Base-by-base conservation (phyloP, 345 rosid genomes). In the Psidium guajava region DNA sequence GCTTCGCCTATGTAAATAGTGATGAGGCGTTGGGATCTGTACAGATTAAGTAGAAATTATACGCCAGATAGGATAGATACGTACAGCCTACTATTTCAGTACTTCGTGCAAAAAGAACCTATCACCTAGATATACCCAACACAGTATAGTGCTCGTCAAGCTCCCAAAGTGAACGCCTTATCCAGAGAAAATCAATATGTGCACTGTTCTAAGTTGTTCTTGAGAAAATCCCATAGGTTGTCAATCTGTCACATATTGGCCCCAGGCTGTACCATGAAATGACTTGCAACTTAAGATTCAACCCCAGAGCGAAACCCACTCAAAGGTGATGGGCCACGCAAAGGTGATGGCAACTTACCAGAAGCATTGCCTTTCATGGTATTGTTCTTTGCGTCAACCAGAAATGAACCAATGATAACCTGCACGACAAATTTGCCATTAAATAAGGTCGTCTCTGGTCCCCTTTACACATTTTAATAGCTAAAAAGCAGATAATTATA, bases 381-480 rank as follows among this genome's bases (percentile, higher is more conserved):
- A n/a, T 28, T 82, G 58, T 86, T 82, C 87, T 82, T 86, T 3
- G 53, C 47, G 69, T 59, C 84, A 15, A 59, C 52, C 40, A 83
- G 54, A n/a, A 86, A 86, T 11, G 87, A 59, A 40, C 87, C 87
- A 14, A 86, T 40, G 25, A 86, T 82, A 13, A 86, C 87, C 87
- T 86, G 82, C 82, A 7, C 51, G 6, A 5, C 50, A 44, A 9
- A 18, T 54, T 22, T 52, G 21, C 57, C 57, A 54, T 52, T 36
- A 51, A 9, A 27, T 5, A 27, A 28, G 57, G 36, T n/a, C 18
- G 58, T 52, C 25, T 82, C 83, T 52, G 15, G 44, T 69, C 2
- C 6, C 25, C n/a, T n/a, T 49, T 16, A 22, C 24, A 53, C 54
- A 18, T 82, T 28, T 11, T 8, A 11, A 73, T 47, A 82, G 11